Base-by-base conservation (phyloP, 176 grass and related monocot genomes). In the Eleusine coracana region DNA sequence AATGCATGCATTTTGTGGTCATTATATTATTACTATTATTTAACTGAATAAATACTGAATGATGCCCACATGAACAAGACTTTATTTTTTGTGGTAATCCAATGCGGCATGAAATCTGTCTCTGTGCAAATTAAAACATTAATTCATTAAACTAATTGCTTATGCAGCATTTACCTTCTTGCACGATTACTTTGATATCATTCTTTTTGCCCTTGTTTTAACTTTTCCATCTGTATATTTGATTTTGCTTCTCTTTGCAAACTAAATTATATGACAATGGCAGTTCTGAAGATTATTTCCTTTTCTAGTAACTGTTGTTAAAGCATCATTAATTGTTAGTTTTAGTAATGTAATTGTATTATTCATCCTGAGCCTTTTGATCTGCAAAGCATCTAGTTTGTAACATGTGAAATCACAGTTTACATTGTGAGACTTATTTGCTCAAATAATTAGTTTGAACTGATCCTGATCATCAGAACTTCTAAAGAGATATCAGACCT, bases 401-500 rank as follows among this genome's bases (percentile, higher is more conserved):
- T 18, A 5, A 10, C 60, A 28, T 84, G 27, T 73, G 25, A 73
- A 65, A 73, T 65, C 36, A 45, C 27, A 76, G 31, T 48, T 81
- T 61, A 7, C 55, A 21, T 58, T 38, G 27, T 4, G 2, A 50
- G 38, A 36, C 6, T 63, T 54, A 56, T 38, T 8, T 77, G 64
- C 62, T 79, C 13, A 82, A 55, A 71, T 75, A 79, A 79, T 31
- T 61, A 27, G 10, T 69, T 77, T 52, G 16, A 62, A 80, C 27
- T 55, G 37, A 78, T 82, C 60, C 54, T 77, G 73, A 37, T 80
- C 61, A 78, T 71, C 80, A 97, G 95, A 89, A 97, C 95, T 79
- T 97, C 95, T 10, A 94, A 91, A 86, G 95, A 97, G 77, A 97
- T 97, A 87, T 97, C 95, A 21, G 95, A 97, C 74, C 90, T 97